Percentiles rank a stretch among this genome's conserved stretches.
Evolutionary conservation across 208 protist genomes (phyloP).

Genomic region (Leishmania aethiopica): DNA sequence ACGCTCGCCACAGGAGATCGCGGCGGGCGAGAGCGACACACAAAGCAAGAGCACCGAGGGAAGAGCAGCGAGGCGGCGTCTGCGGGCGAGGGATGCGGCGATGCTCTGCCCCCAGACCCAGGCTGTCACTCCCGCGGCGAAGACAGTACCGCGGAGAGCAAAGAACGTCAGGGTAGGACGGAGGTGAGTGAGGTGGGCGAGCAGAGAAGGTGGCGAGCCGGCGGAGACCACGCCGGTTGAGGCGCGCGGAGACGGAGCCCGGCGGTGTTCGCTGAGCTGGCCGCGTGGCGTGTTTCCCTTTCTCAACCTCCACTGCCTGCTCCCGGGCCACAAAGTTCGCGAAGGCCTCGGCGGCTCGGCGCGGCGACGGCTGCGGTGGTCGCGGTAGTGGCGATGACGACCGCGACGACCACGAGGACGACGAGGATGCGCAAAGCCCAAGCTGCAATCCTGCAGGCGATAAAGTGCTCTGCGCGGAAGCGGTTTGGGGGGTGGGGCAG

Average conservation of each 20-base stretch:
- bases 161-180: not conserved
- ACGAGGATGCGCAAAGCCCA: conserved; percentile 11
- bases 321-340: not conserved
- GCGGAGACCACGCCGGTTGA: not conserved
- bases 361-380: conserved; percentile 3
- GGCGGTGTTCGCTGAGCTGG: not conserved
- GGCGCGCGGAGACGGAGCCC: not conserved
- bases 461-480: not conserved
- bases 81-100: too few relatives aligned
- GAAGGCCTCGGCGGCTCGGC: not conserved
- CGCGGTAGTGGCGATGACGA: conserved; percentile 26
- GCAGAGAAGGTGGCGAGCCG: not conserved
- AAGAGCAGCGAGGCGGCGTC: not conserved
- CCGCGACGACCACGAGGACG: conserved; percentile 30
- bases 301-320: not conserved
- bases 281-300: not conserved
- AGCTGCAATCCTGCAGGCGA: not conserved
- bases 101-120: not conserved
- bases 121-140: conserved; percentile 5
- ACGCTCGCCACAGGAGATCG: not conserved
- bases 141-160: conserved; percentile 22
- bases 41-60: conserved; percentile 26
- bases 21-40: conserved; percentile 5
- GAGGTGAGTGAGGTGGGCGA: not conserved
- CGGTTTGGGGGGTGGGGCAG: not conserved